Conservation (phyloP, 148 eudicot genomes). For the Vaccinium corymbosum region DNA sequence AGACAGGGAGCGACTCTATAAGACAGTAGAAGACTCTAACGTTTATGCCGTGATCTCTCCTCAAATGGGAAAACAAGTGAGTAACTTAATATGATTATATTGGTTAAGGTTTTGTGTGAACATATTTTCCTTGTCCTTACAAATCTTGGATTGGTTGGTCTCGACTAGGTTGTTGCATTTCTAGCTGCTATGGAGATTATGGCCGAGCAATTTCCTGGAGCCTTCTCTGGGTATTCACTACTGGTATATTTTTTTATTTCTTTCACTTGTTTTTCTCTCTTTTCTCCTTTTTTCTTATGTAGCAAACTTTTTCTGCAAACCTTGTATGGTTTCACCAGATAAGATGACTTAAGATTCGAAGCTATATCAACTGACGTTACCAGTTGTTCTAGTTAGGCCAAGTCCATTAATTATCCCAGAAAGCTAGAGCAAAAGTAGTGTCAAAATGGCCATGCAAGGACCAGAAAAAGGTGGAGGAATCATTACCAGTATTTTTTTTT, state of each 20-base stretch:
- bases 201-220: slow-evolving; percentile 94
- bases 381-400: background rate
- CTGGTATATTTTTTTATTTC: slow-evolving; percentile 31
- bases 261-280: background rate
- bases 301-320: background rate
- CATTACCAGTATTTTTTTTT: background rate
- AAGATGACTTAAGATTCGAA: background rate
- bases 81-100: background rate
- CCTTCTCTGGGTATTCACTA: slow-evolving; percentile 78
- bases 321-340: background rate
- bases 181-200: slow-evolving; percentile 95
- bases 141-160: slow-evolving; percentile 8
- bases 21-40: slow-evolving; percentile 68
- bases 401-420: too few species aligned
- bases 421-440: background rate
- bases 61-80: slow-evolving; percentile 98
- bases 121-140: background rate
- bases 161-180: slow-evolving; percentile 84
- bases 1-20: slow-evolving; percentile 74
- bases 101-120: slow-evolving; percentile 6
- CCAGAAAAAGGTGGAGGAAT: background rate
- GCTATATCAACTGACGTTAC: background rate
- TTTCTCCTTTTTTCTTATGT: background rate
- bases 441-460: background rate
- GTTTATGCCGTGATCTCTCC: slow-evolving; percentile 89